These are phyloP conservation scores for Penicillium riverlandense DNA, from an alignment of 495 filamentous ascomycete species.

Conservation along the genomic window DNA sequence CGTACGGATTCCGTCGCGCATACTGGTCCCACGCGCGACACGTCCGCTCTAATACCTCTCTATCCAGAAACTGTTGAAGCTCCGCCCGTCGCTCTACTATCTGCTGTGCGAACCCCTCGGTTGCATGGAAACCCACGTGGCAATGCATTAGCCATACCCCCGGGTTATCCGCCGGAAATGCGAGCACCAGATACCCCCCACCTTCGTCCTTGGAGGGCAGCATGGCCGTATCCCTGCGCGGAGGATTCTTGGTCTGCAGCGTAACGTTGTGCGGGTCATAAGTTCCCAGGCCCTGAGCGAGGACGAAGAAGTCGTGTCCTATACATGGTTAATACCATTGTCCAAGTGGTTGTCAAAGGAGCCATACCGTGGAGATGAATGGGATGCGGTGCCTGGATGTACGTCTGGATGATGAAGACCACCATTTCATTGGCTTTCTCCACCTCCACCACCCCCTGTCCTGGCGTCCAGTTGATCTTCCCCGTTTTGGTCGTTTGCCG, in stretches of 20 bases:
- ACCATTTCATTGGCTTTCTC: no score
- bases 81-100: slow-evolving; percentile 30
- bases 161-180: slow-evolving; percentile 54
- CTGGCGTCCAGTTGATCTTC: slow-evolving; percentile 22
- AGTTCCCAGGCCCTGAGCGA: slow-evolving; percentile 40
- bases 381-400: no score
- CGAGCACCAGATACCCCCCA: slow-evolving; percentile 43
- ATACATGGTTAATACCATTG: slow-evolving; percentile 46
- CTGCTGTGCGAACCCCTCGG: slow-evolving; percentile 37
- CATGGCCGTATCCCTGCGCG: slow-evolving; percentile 41
- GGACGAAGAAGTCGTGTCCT: slow-evolving; percentile 64
- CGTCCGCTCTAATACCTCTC: no score
- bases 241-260: slow-evolving; percentile 1
- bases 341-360: no score
- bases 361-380: no score
- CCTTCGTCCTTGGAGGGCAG: slow-evolving; percentile 28
- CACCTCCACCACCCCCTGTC: slow-evolving; percentile 2
- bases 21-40: no score
- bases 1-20: no score
- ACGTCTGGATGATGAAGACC: no score
- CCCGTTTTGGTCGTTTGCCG: neutral
- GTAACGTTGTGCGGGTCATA: neutral
- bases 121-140: slow-evolving; percentile 44
- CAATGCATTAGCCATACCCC: slow-evolving; percentile 41
- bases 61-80: no score